Conservation (phyloP, 805 yeast species). For the Wickerhamiella kazuoi region DNA sequence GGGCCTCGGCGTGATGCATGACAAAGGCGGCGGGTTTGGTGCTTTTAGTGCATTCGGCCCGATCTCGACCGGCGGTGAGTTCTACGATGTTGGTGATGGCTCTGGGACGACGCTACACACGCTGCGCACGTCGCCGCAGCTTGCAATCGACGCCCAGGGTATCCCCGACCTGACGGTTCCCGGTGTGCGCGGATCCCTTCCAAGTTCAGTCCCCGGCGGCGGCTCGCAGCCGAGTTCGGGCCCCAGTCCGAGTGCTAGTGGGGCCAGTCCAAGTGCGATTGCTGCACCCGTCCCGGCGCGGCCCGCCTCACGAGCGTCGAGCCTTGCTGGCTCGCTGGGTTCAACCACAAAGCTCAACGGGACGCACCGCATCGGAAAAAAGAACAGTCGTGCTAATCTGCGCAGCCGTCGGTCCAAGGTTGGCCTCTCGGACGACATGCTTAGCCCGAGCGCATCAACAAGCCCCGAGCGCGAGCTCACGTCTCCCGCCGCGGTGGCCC, state of each 20-base stretch:
- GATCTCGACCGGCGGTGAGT: background rate
- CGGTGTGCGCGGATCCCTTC: too few species aligned
- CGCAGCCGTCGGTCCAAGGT: conserved; percentile 3
- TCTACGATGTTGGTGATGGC: background rate
- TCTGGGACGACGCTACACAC: background rate
- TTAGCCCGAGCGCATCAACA: background rate
- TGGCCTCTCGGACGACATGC: conserved; percentile 1
- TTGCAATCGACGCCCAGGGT: too few species aligned
- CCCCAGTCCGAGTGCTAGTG: background rate
- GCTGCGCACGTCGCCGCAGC: background rate
- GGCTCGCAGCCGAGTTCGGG: background rate
- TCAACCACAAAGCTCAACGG: background rate
- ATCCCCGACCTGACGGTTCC: too few species aligned
- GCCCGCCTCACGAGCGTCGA: background rate
- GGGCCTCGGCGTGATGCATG: background rate
- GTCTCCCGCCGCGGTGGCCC: background rate
- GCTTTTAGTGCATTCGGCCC: too few species aligned
- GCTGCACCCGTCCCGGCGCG: too few species aligned
- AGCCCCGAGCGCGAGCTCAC: background rate
- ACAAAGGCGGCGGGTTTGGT: too few species aligned
- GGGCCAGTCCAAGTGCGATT: too few species aligned
- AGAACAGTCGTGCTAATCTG: conserved; percentile 1
- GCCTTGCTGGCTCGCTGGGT: background rate
- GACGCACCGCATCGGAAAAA: conserved; percentile 3
- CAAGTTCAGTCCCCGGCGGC: too few species aligned